phyloP scores from a whole-genome alignment of 306 rosid genomes.

The Pueraria montana region DNA sequence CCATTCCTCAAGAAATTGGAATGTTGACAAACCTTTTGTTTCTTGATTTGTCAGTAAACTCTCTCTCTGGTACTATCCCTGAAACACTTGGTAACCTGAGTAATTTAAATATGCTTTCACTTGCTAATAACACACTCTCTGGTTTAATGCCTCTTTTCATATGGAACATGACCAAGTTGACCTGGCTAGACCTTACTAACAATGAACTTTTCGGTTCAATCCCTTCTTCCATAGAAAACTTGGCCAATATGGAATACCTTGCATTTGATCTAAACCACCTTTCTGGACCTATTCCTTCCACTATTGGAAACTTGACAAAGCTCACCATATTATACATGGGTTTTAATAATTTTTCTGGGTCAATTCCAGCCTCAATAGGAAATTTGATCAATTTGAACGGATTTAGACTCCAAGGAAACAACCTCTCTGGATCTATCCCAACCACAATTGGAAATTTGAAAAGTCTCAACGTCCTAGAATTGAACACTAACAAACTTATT shows the following conservation, averaged over 20 bases:
- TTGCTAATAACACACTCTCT: neutral
- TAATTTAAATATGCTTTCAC: neutral
- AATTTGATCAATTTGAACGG: neutral
- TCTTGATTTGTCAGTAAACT: neutral
- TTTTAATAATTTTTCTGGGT: slow-evolving; percentile 6
- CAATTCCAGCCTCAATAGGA: slow-evolving; percentile 43
- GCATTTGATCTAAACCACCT: neutral
- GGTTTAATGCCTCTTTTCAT: too few relatives aligned
- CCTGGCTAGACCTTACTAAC: neutral
- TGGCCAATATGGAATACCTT: neutral
- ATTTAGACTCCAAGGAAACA: neutral
- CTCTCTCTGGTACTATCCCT: slow-evolving; percentile 34
- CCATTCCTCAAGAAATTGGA: slow-evolving; percentile 48
- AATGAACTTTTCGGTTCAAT: slow-evolving; percentile 5
- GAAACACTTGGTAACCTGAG: slow-evolving; percentile 24
- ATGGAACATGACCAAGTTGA: slow-evolving; percentile 28
- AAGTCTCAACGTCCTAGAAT: neutral
- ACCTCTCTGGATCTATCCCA: slow-evolving; percentile 42
- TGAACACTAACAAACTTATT: slow-evolving; percentile 3
- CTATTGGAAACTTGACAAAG: slow-evolving; percentile 44
- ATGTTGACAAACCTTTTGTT: neutral
- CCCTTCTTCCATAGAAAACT: slow-evolving; percentile 16
- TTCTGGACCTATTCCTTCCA: slow-evolving; percentile 45
- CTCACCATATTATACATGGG: neutral
- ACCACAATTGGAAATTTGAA: slow-evolving; percentile 38